Evolutionary conservation across 2,329 filamentous ascomycete species (phyloP), one percentile per base, ranked within the genome.

Genomic region (Setomelanomma holmii): DNA sequence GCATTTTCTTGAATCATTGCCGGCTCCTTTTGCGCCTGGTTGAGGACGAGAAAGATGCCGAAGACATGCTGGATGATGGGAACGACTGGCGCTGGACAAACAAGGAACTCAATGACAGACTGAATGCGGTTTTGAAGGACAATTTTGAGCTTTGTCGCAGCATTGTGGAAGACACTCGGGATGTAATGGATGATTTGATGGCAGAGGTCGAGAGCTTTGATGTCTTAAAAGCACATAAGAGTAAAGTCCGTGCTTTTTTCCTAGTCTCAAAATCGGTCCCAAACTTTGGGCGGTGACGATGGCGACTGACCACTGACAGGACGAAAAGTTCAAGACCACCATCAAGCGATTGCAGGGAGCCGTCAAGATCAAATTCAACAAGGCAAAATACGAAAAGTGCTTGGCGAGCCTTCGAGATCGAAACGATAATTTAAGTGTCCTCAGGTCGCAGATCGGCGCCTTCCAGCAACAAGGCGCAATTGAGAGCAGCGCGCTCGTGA

Each of bases 1-100:
- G 53, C 4, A 61, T 63, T 7, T 69, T 67, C 34, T 43, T 54
- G 5, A 67, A 67, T 14, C 60, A 69, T 46, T 60, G 63, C 17
- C 57, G 60, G 11, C 42, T 67, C 4, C 24, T 68, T 6, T 40
- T 69, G 14, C 48, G 56, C 11, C 46, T 56, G 0, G 46, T 63
- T 0, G 56, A 63, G 10, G 58, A 59, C 14, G 61, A 64, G 6
- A 45, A 51, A 10, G 53, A 42, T 0, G 49, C 49, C 3, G 54
- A 61, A 27, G 39, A 49, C 19, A 67, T 65, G 62, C 23, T 67
- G n/a, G 52, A 58, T 3, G 53, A 64, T 24, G 24, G 48, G n/a
- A 21, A 27, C 14, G 56, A 63, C 40, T 17, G 33, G 14, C 50
- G 55, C 3, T 65, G 62, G 64, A 45, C 19, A 22, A 56, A 48